Percentiles rank a stretch among this genome's conserved stretches.
These are phyloP conservation scores for Hypoxylon trugodes DNA, from an alignment of 495 filamentous ascomycete species.

Conservation along the genomic window DNA sequence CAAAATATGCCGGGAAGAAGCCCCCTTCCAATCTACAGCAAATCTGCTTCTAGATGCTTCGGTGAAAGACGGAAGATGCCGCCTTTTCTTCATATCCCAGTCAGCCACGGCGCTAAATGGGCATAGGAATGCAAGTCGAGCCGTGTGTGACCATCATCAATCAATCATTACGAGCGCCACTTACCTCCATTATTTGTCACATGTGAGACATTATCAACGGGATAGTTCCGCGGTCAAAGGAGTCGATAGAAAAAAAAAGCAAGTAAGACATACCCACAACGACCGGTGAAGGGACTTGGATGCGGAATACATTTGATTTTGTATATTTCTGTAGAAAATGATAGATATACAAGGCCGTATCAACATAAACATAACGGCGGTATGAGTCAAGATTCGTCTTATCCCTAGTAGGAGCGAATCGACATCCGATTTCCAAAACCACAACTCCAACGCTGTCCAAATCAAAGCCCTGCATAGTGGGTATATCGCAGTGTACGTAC, in stretches of 20 bases:
- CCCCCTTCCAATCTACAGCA: too few species aligned
- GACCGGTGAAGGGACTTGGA: too few species aligned
- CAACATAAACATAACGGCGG: background rate
- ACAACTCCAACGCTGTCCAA: constrained; percentile 27
- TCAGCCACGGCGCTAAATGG: too few species aligned
- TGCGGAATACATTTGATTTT: background rate
- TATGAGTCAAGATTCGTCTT: constrained; percentile 17
- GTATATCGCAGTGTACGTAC: constrained; percentile 8
- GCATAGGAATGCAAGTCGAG: too few species aligned
- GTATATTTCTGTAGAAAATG: constrained; percentile 10
- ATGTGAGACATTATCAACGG: background rate
- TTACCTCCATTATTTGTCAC: background rate
- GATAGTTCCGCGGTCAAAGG: background rate
- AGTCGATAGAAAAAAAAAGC: too few species aligned
- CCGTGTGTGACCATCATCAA: background rate
- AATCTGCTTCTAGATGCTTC: too few species aligned
- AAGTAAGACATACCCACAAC: too few species aligned
- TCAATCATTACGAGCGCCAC: background rate
- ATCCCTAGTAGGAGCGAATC: constrained; percentile 26
- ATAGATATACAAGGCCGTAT: constrained; percentile 9
- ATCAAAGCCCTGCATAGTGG: constrained; percentile 5
- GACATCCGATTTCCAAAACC: constrained; percentile 7
- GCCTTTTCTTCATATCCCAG: too few species aligned
- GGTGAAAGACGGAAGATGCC: too few species aligned
- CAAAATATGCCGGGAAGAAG: too few species aligned